Conservation (phyloP, 2,329 filamentous ascomycete species). For the Aspergillus sp. region DNA sequence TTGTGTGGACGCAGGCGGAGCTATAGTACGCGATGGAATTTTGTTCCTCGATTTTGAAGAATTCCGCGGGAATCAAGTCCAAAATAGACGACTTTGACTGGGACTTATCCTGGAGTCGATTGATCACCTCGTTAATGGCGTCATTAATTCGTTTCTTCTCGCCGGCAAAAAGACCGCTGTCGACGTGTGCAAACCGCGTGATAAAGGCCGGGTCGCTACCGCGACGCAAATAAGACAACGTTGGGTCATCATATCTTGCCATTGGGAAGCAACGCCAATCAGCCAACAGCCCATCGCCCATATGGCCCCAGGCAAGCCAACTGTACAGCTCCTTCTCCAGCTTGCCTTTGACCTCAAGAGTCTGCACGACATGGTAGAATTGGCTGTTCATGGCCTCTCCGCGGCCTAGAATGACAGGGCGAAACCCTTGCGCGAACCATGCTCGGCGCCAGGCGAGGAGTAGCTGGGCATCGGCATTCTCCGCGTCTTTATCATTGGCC, state of each 20-base stretch:
- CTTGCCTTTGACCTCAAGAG: slow-evolving; percentile 54
- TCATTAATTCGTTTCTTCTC: slow-evolving; percentile 62
- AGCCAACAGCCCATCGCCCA: slow-evolving; percentile 78
- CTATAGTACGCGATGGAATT: slow-evolving; percentile 77
- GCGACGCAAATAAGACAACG: slow-evolving; percentile 70
- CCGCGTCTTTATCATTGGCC: slow-evolving; percentile 61
- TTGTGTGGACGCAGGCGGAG: slow-evolving; percentile 57
- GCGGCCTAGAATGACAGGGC: slow-evolving; percentile 74
- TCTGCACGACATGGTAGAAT: slow-evolving; percentile 69
- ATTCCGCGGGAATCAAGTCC: slow-evolving; percentile 57
- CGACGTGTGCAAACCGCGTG: slow-evolving; percentile 66
- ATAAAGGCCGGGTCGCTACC: slow-evolving; percentile 74
- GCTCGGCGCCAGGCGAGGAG: slow-evolving; percentile 86
- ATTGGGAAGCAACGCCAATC: slow-evolving; percentile 84
- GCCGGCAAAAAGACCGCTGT: slow-evolving; percentile 71
- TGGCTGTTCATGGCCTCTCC: slow-evolving; percentile 82
- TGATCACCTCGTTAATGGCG: slow-evolving; percentile 61
- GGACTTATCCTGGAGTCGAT: slow-evolving; percentile 54
- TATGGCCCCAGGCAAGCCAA: slow-evolving; percentile 91
- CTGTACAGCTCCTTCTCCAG: slow-evolving; percentile 72
- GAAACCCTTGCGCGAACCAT: slow-evolving; percentile 95
- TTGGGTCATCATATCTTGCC: slow-evolving; percentile 68
- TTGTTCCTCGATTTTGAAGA: slow-evolving; percentile 66
- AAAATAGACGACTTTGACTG: slow-evolving; percentile 55
- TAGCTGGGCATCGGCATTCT: slow-evolving; percentile 73